These are phyloP conservation scores for Candida nonsorbophila DNA, from an alignment of 805 yeast species.

Conservation along the genomic window DNA sequence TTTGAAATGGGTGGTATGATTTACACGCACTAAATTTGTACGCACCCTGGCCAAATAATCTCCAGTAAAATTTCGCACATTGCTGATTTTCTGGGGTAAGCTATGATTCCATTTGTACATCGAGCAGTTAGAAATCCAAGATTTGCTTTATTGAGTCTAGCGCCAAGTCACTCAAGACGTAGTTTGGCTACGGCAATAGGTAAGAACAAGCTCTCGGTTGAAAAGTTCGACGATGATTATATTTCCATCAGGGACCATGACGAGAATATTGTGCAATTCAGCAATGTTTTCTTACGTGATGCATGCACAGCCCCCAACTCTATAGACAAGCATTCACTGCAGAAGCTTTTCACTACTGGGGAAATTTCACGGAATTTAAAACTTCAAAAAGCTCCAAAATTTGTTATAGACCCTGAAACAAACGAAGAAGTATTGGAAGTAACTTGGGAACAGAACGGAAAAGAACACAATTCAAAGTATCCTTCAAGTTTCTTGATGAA, in stretches of 20 bases:
- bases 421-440: conserved; percentile 31
- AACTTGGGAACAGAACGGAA: conserved; percentile 27
- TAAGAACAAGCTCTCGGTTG: too few relatives aligned
- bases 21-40: too few relatives aligned
- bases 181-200: too few relatives aligned
- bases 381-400: conserved; percentile 30
- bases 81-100: too few relatives aligned
- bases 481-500: conserved; percentile 42
- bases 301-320: conserved; percentile 46
- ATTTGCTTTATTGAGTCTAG: too few relatives aligned
- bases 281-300: conserved; percentile 60
- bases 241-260: conserved; percentile 5
- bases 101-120: too few relatives aligned
- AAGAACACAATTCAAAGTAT: conserved; percentile 27
- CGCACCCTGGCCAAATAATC: too few relatives aligned
- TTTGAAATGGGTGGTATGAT: too few relatives aligned
- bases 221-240: too few relatives aligned
- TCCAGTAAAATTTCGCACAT: too few relatives aligned
- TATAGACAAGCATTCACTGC: conserved; percentile 51
- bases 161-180: too few relatives aligned
- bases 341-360: conserved; percentile 63
- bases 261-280: conserved; percentile 29
- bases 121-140: too few relatives aligned
- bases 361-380: conserved; percentile 28
- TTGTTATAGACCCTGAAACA: conserved; percentile 16